Conservation (phyloP, 2,329 filamentous ascomycete genomes). For the Metarhizium rileyi region DNA sequence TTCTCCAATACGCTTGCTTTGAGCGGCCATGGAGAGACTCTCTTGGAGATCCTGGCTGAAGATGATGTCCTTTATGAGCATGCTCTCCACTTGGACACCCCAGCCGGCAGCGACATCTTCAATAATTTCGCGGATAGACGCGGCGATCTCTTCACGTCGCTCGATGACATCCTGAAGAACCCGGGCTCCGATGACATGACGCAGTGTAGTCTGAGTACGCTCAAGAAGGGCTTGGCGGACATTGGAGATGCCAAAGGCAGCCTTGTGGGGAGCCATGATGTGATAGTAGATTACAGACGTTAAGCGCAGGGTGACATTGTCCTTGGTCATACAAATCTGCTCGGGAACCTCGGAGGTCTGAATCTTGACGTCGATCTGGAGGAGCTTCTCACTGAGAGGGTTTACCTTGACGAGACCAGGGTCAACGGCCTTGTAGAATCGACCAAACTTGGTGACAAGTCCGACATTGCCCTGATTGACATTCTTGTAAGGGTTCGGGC, state of each 20-base stretch:
- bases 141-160: slow-evolving; percentile 91
- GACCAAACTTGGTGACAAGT: slow-evolving; percentile 88
- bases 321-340: slow-evolving; percentile 99
- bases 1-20: slow-evolving; percentile 97
- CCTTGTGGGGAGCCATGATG: slow-evolving; percentile 90
- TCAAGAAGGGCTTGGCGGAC: slow-evolving; percentile 94
- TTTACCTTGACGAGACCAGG: slow-evolving; percentile 97
- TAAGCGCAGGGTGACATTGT: slow-evolving; percentile 89
- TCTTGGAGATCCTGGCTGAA: slow-evolving; percentile 95
- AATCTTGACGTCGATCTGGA: slow-evolving; percentile 97
- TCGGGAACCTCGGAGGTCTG: slow-evolving; percentile 95
- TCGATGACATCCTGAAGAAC: slow-evolving; percentile 98
- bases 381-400: slow-evolving; percentile 79
- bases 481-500: slow-evolving; percentile 91
- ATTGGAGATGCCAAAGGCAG: slow-evolving; percentile 91
- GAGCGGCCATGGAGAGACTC: slow-evolving; percentile 93
- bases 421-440: slow-evolving; percentile 91
- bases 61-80: slow-evolving; percentile 99
- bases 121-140: slow-evolving; percentile 93
- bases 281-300: slow-evolving; percentile 99
- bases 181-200: slow-evolving; percentile 90
- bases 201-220: slow-evolving; percentile 93
- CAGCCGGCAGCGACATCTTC: slow-evolving; percentile 89
- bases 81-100: slow-evolving; percentile 94
- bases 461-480: slow-evolving; percentile 92